Conservation (phyloP, 2,329 filamentous ascomycete genomes). For the Zymoseptoria ardabiliae region DNA sequence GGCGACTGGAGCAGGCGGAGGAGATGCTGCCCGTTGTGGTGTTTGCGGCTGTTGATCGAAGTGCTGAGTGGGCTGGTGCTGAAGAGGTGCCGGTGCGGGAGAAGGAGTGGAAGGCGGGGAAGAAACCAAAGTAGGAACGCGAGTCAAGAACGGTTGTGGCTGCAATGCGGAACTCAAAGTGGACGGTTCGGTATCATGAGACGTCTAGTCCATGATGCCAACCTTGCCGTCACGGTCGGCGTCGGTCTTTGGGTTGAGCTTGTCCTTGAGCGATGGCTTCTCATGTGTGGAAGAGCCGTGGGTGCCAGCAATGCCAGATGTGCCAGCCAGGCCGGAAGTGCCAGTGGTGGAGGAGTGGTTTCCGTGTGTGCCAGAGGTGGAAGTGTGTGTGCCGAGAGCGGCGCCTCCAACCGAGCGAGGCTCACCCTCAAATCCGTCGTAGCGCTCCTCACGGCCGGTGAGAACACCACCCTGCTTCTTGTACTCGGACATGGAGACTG, state of each 20-base stretch:
- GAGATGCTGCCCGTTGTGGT: background rate
- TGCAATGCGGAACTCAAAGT: background rate
- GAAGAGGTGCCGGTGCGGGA: background rate
- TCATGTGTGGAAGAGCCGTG: slow-evolving; percentile 13
- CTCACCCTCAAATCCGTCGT: slow-evolving; percentile 56
- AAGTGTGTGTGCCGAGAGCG: background rate
- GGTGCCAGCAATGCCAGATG: background rate
- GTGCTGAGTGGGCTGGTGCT: background rate
- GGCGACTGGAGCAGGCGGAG: background rate
- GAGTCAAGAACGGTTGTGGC: background rate
- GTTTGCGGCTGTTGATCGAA: background rate
- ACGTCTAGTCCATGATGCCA: slow-evolving; percentile 44
- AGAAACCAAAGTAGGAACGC: background rate
- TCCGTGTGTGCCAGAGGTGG: background rate
- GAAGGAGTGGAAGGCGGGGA: background rate
- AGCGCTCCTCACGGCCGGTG: slow-evolving; percentile 47
- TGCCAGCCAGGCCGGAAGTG: background rate
- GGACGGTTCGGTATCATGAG: background rate
- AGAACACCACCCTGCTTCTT: slow-evolving; percentile 49
- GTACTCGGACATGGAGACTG: slow-evolving; percentile 60
- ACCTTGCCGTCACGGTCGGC: slow-evolving; percentile 49
- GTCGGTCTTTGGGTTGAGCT: slow-evolving; percentile 49
- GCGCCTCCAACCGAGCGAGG: slow-evolving; percentile 35
- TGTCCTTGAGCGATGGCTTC: slow-evolving; percentile 46
- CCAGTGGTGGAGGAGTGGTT: slow-evolving; percentile 3